These are phyloP conservation scores for Trichoderma hamatum DNA, from an alignment of 2,329 filamentous ascomycete species.

Conservation along the genomic window DNA sequence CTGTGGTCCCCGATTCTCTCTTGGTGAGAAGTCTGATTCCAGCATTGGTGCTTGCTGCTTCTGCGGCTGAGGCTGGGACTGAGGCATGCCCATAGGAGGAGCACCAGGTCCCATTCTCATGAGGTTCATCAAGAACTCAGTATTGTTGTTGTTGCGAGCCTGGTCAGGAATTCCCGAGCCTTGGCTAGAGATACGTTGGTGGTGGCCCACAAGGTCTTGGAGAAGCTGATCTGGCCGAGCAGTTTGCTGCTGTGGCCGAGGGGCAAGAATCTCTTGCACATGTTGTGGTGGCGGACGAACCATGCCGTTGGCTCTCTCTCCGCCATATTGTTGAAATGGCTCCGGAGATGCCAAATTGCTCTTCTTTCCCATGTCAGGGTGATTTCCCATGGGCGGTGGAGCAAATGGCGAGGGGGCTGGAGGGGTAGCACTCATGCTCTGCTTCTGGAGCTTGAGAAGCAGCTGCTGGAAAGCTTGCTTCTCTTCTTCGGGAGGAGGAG, in stretches of 20 bases:
- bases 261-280: conserved; percentile 57
- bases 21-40: conserved; percentile 49
- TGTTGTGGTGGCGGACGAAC: conserved; percentile 46
- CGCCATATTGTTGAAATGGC: conserved; percentile 51
- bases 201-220: conserved; percentile 62
- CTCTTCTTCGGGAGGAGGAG: conserved; percentile 60
- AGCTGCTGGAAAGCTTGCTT: conserved; percentile 85
- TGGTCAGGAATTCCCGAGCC: conserved; percentile 51
- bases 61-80: conserved; percentile 50
- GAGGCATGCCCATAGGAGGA: conserved; percentile 45
- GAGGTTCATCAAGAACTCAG: conserved; percentile 83
- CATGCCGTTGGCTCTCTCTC: conserved; percentile 50
- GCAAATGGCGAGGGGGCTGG: conserved; percentile 49
- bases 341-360: conserved; percentile 51
- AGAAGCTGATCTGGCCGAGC: conserved; percentile 62
- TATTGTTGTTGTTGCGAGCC: conserved; percentile 62
- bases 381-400: conserved; percentile 42
- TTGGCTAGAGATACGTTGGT: conserved; percentile 59
- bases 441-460: conserved; percentile 75
- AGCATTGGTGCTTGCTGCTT: conserved; percentile 30
- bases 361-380: conserved; percentile 39
- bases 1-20: conserved; percentile 41
- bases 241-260: conserved; percentile 54
- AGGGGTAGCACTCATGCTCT: conserved; percentile 52
- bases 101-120: conserved; percentile 61